Evolutionary conservation across 23 red algal genomes (phyloP), one percentile per base, ranked within the genome.

Genomic region (Rhodosorus marinus): DNA sequence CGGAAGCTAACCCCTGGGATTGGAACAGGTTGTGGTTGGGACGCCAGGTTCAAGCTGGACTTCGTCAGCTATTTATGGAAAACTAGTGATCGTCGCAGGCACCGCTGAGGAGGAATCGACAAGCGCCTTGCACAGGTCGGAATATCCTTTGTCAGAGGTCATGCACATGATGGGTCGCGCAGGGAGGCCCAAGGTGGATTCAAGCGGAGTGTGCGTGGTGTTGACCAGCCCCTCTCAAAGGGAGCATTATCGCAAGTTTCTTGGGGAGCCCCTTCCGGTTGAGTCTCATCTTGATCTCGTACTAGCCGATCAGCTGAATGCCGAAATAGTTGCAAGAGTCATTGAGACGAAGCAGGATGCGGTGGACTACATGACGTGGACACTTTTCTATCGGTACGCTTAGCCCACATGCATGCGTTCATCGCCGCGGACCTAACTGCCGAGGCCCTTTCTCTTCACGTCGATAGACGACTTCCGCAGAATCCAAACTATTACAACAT

Each of bases 311-410:
- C 75, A 80, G 31, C 51, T 92, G 20, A 92, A 92, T 47, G 82
- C 82, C 14, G 82, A 92, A 51, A 61, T 92, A 47, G 82, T 61
- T 26, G 51, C 72, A 1, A 50, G 65, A 20, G 68, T 80, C 14
- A 61, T 92, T 54, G 72, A 92, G 56, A 54, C 82, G 14, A 71
- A 80, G 49, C 82, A 92, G 51, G 64, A 92, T 30, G 72, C 72
- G 5, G 52, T 92, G 29, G 82, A 92, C 36, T 74, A 80, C 29
- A 51, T 92, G n/a, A 92, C 82, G 34, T 92, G 82, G 82, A 92
- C 82, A 15, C 74, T 92, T 17, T 92, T 74, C 62, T 92, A 92
- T 51, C n/a, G n/a, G n/a, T n/a, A n/a, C n/a, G n/a, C n/a, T n/a
- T n/a, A n/a, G n/a, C n/a, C n/a, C n/a, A n/a, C n/a, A n/a, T n/a